Base-by-base conservation (phyloP, 2,329 filamentous ascomycete genomes). In the Diaporthe sp. region DNA sequence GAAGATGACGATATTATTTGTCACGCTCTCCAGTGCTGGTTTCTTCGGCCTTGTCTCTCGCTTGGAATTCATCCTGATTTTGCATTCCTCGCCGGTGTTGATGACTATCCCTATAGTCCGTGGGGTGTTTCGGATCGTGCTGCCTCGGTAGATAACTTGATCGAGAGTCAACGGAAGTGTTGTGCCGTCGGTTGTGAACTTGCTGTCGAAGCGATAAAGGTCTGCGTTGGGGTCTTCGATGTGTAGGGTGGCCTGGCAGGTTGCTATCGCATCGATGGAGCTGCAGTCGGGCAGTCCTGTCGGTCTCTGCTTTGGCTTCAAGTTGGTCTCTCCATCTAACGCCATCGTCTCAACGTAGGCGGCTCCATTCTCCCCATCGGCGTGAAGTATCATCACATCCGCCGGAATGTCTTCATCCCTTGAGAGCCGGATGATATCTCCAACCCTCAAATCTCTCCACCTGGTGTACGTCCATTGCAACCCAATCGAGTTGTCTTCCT, bases 311-410 rank as follows among this genome's bases (percentile, higher is more conserved):
- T 94, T 95, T 82, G 89, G 93, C 84, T 96, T 96, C 37, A 96
- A 87, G 77, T 94, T 96, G 1, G 94, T 96, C 84, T 96, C 94
- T 65, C 94, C 94, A 78, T 96, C 94, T 10, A 96, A 85, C 2
- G 94, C 94, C 94, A 96, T 95, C 1, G 94, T 96, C 79, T 96
- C 94, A 71, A 95, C 91, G 79, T 94, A 98, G 0, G 96, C 96
- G 67, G 96, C 85, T 12, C 92, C 93, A 77, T 96, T 95, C 74
- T 94, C 91, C 12, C 94, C 95, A 73, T 91, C 90, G 2, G 94
- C 94, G 80, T 96, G 90, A 31, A 98, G 86, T 44, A 98, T 86
- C 3, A 95, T 89, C 70, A 98, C 85, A 82, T 98, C 96, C 44
- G 96, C 95, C 0, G 96, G 96, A 1, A 96, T 88, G 12, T 93